Evolutionary conservation across 306 rosid species (phyloP).

Genomic region (Cicer bijugum): DNA sequence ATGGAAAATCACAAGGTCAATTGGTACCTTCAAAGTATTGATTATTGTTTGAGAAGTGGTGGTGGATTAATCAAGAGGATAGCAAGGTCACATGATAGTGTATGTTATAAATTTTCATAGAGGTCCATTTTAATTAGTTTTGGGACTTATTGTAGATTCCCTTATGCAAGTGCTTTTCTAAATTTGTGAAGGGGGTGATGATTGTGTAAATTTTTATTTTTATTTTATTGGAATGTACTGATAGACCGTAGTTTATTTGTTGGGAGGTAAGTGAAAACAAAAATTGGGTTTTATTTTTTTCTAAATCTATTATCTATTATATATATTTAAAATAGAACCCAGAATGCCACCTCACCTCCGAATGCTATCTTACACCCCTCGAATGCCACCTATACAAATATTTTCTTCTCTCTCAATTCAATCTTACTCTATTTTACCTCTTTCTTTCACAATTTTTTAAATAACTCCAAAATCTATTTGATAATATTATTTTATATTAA

Average conservation of each 20-base stretch:
- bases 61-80: slow-evolving; percentile 57
- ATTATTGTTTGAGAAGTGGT: slow-evolving; percentile 76
- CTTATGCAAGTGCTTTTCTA: slow-evolving; percentile 55
- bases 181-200: slow-evolving; percentile 69
- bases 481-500: no score
- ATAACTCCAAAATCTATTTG: no score
- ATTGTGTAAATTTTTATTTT: slow-evolving; percentile 23
- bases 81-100: slow-evolving; percentile 65
- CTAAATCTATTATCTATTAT: no score
- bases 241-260: slow-evolving; percentile 19
- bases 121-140: slow-evolving; percentile 35
- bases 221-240: slow-evolving; percentile 31
- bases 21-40: slow-evolving; percentile 72
- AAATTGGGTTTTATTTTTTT: not conserved
- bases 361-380: no score
- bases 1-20: slow-evolving; percentile 73
- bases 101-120: slow-evolving; percentile 44
- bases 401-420: no score
- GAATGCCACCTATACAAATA: no score
- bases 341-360: no score
- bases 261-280: slow-evolving; percentile 4
- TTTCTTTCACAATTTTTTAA: no score
- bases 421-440: no score
- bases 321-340: no score
- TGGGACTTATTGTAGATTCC: no score